These are phyloP conservation scores for Chenopodium suecicum DNA, from an alignment of 148 eudicot species.

Conservation along the genomic window DNA sequence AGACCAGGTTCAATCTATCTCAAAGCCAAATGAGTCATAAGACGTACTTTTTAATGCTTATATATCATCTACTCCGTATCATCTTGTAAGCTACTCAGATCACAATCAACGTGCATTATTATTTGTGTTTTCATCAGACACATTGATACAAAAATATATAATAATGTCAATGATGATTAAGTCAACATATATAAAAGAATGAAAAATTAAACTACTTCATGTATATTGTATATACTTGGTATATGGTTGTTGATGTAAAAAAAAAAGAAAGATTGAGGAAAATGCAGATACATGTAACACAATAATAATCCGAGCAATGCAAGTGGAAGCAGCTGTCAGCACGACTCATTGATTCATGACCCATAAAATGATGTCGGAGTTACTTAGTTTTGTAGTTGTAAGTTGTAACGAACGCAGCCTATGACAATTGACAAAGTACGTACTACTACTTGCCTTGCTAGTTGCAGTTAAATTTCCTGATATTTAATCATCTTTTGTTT, in stretches of 20 bases:
- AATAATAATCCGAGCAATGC: neutral
- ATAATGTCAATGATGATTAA: too few relatives aligned
- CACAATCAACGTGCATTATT: too few relatives aligned
- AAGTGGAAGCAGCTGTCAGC: slow-evolving; percentile 2
- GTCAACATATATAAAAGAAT: too few relatives aligned
- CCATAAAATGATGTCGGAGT: neutral
- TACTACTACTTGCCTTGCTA: neutral
- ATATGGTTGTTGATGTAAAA: neutral
- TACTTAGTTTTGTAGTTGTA: neutral
- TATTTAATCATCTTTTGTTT: neutral
- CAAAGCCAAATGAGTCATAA: too few relatives aligned
- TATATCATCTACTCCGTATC: too few relatives aligned
- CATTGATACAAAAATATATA: too few relatives aligned
- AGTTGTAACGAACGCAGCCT: neutral
- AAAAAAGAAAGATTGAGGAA: neutral
- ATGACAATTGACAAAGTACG: neutral
- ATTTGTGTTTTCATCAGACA: too few relatives aligned
- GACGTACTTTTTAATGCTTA: too few relatives aligned
- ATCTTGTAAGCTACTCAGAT: too few relatives aligned
- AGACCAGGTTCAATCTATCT: too few relatives aligned
- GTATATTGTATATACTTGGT: too few relatives aligned
- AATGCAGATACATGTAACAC: slow-evolving; percentile 1
- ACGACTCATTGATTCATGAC: neutral
- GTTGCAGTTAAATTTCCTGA: neutral
- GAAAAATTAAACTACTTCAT: neutral